Evolutionary conservation across 2,329 filamentous ascomycete species (phyloP).

Genomic region (Colletotrichum musae): DNA sequence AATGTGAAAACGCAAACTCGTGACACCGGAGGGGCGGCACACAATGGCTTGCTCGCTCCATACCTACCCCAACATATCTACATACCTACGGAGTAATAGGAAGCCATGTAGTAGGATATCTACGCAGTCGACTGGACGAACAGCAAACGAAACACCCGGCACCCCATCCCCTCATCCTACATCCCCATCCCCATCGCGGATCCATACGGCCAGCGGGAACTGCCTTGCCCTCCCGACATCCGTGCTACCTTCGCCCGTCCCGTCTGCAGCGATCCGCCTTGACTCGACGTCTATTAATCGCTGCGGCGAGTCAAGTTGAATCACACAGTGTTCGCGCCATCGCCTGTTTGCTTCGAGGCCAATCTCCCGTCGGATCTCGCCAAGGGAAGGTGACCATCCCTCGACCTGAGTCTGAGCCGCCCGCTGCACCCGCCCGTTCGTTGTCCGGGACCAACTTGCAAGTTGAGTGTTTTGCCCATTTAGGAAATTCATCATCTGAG

Average conservation of each 20-base stretch:
- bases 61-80: no score
- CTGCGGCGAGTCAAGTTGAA: neutral
- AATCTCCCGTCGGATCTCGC: constrained; percentile 5
- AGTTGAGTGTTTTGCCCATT: constrained; percentile 11
- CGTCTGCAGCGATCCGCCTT: constrained; percentile 13
- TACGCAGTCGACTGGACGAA: no score
- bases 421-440: constrained; percentile 1
- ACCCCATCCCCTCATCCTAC: no score
- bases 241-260: neutral
- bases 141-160: no score
- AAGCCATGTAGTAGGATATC: no score
- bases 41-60: no score
- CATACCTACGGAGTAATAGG: no score
- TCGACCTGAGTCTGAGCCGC: constrained; percentile 1
- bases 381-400: neutral
- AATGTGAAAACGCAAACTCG: no score
- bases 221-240: constrained; percentile 9
- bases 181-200: neutral
- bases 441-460: neutral
- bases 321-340: constrained; percentile 16
- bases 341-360: neutral
- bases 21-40: no score
- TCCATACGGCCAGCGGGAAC: constrained; percentile 7
- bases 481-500: constrained; percentile 24
- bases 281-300: constrained; percentile 5